Evolutionary conservation across 306 rosid genomes (phyloP).

Genomic region (Medicago truncatula): MtrunA17r5.0-ANR NC_053046.1:44797501-44798000

Average conservation of each 20-base stretch:
- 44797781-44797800: conserved; percentile 12
- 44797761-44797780: conserved; percentile 32
- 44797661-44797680: conserved; percentile 11
- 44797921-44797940: background rate
- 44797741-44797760: conserved; percentile 34
- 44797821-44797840: conserved; percentile 27
- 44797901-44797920: background rate
- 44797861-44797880: conserved; percentile 54
- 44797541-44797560: conserved; percentile 16
- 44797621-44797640: background rate
- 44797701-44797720: conserved; percentile 40
- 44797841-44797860: conserved; percentile 38
- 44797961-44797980: background rate
- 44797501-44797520: background rate
- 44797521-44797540: conserved; percentile 23
- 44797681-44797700: conserved; percentile 21
- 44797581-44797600: conserved; percentile 31
- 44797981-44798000: conserved; percentile 10
- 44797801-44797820: conserved; percentile 20
- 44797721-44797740: conserved; percentile 31
- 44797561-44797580: conserved; percentile 10
- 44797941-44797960: no score
- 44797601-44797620: conserved; percentile 34
- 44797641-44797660: conserved; percentile 13
- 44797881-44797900: conserved; percentile 53